Percentiles rank a stretch among this genome's conserved stretches.
These are phyloP conservation scores for Daldinia loculata DNA, from an alignment of 495 filamentous ascomycete genomes.

Conservation along the genomic window DNA sequence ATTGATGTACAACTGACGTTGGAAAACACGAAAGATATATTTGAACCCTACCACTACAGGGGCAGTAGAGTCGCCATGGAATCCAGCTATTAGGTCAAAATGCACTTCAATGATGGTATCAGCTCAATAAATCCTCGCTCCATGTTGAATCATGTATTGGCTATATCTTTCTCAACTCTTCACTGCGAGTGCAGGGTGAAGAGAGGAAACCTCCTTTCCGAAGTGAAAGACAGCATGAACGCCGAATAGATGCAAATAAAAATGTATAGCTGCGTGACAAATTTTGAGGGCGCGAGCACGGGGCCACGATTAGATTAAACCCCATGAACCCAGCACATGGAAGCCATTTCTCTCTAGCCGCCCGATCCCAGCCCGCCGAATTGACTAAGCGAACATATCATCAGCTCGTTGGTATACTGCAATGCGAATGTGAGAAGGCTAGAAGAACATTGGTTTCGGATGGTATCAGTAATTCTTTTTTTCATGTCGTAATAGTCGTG, in stretches of 20 bases:
- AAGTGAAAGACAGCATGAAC: constrained; percentile 19
- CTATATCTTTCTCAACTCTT: constrained; percentile 3
- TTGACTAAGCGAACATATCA: neutral
- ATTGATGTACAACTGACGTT: neutral
- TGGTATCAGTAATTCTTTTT: constrained; percentile 30
- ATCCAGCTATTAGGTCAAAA: constrained; percentile 6
- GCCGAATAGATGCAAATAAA: constrained; percentile 31
- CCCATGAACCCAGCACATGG: constrained; percentile 9
- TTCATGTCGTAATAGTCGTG: constrained; percentile 27
- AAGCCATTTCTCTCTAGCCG: constrained; percentile 13
- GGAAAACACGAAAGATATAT: neutral
- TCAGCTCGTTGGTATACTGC: constrained; percentile 4
- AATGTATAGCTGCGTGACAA: constrained; percentile 21
- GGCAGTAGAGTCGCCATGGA: neutral
- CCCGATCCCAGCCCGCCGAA: constrained; percentile 1
- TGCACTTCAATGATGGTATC: constrained; percentile 15
- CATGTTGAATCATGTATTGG: constrained; percentile 4
- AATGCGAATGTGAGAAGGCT: constrained; percentile 14
- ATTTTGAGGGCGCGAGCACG: constrained; percentile 9
- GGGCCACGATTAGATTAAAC: constrained; percentile 16
- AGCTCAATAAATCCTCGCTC: neutral
- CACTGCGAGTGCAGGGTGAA: neutral
- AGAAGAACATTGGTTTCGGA: constrained; percentile 16
- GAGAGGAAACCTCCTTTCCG: constrained; percentile 6
- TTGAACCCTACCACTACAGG: neutral